Percentiles rank a stretch among this genome's conserved stretches.
Conservation (phyloP, 1,284 basidiomycete species). For the Termitomyces sp. region DNA sequence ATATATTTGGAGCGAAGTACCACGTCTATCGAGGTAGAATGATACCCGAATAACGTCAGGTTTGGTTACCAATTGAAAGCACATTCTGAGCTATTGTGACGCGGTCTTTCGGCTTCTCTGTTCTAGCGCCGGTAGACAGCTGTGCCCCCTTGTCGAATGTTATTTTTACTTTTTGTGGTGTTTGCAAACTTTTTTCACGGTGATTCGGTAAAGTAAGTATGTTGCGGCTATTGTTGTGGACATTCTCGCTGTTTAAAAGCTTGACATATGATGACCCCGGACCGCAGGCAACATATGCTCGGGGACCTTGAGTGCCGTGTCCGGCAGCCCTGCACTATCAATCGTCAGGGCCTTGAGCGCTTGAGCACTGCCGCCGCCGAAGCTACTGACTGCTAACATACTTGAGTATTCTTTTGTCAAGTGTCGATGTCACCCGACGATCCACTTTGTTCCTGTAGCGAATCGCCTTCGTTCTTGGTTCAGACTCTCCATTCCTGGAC, state of each 20-base stretch:
- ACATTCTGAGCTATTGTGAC: not conserved
- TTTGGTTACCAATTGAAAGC: not conserved
- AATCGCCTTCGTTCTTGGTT: no score
- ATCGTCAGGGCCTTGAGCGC: not conserved
- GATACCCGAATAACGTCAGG: constrained; percentile 18
- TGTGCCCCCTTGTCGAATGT: not conserved
- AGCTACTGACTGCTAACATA: no score
- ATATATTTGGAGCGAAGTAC: constrained; percentile 12
- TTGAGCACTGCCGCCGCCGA: no score
- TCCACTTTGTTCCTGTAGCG: no score
- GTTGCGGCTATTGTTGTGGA: no score
- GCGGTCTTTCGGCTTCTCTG: constrained; percentile 3
- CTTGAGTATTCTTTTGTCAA: no score
- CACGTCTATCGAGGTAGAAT: constrained; percentile 15
- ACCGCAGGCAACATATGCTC: not conserved
- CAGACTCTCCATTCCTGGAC: not conserved
- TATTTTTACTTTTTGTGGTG: not conserved
- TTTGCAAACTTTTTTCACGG: no score
- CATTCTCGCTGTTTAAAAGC: not conserved
- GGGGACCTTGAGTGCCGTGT: not conserved
- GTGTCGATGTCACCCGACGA: no score
- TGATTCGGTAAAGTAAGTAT: no score
- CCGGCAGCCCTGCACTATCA: not conserved
- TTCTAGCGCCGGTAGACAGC: not conserved
- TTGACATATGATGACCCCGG: not conserved